Evolutionary conservation across 345 rosid species (phyloP).

Genomic region (Pistacia integerrima): DNA sequence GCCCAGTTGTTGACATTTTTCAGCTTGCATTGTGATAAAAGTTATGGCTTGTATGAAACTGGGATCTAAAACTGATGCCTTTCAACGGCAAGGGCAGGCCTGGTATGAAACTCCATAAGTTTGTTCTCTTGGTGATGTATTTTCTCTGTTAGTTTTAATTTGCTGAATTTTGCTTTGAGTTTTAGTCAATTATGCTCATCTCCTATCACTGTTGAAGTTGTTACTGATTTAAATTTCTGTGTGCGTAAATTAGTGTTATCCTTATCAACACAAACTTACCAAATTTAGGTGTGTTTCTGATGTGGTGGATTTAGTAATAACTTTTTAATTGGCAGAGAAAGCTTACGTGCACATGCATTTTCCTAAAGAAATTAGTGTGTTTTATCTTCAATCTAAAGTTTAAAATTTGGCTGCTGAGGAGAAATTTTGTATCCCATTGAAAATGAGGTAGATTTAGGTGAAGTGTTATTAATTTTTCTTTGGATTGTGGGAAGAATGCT

Average conservation of each 20-base stretch:
- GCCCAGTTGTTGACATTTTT: slow-evolving; percentile 18
- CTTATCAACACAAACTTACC: not conserved
- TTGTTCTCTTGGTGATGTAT: not conserved
- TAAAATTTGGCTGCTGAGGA: not conserved
- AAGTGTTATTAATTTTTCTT: slow-evolving; percentile 3
- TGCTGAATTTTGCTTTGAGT: not conserved
- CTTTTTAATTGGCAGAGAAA: slow-evolving; percentile 12
- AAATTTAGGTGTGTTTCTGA: slow-evolving; percentile 9
- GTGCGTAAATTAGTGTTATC: not conserved
- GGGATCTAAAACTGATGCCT: slow-evolving; percentile 93
- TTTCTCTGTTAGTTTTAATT: not conserved
- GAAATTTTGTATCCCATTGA: not conserved
- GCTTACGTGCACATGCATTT: slow-evolving; percentile 1
- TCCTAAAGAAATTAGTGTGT: not conserved
- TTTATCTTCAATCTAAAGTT: not conserved
- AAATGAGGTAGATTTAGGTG: slow-evolving; percentile 7
- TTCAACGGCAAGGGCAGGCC: slow-evolving; percentile 94
- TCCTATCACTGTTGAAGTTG: slow-evolving; percentile 8
- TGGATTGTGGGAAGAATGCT: slow-evolving; percentile 18
- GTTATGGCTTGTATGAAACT: slow-evolving; percentile 88
- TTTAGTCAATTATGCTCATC: not conserved
- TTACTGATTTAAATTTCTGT: not conserved
- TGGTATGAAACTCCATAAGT: slow-evolving; percentile 54
- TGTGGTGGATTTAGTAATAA: slow-evolving; percentile 10
- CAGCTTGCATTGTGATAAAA: slow-evolving; percentile 20